Evolutionary conservation across 192 early-diverging fungal genomes (phyloP), one percentile per base, ranked within the genome.

Genomic region (Haplosporangium gracile): DNA sequence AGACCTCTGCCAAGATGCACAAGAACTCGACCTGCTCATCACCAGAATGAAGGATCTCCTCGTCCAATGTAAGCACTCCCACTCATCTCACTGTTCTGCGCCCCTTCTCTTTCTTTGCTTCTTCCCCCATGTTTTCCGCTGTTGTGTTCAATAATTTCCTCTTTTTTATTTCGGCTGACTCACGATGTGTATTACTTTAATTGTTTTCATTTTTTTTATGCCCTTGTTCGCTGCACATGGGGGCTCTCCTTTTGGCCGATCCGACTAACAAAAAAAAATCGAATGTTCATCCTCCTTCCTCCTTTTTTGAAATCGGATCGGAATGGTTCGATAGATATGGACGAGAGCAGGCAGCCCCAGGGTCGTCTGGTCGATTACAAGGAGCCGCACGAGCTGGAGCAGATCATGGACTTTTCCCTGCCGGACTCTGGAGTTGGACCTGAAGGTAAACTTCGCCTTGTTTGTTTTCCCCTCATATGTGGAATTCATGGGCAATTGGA

Each of bases 351-450:
- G 70, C 68, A 86, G 57, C 74, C 75, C n/a, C 79, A 85, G 4
- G 80, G 78, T 13, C 68, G 40, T 57, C 79, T 91, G 2, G 85
- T 93, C 29, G 72, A 90, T 4, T 89, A 88, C 69, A 79, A 86
- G 72, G 71, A 87, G 57, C 90, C 89, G 9, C 78, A 91, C 45
- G 89, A 90, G 51, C 73, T 91, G 15, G 86, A 89, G 40, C 78
- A 82, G 60, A 53, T 87, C 7, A 89, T 92, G 45, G 92, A 92
- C 75, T 89, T 92, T 32, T 81, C 84, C 10, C 69, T 92, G 34
- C 87, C 89, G 13, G 83, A 89, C 40, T 34, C 79, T 13, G 92
- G 88, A 36, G 72, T 82, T 8, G 89, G 89, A 38, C 49, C 89
- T 20, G 81, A 90, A 78, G 92, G 90, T 92, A 89, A 77, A 16